Base-by-base conservation (phyloP, 345 rosid genomes). In the Diplotaxis tenuifolia region DNA sequence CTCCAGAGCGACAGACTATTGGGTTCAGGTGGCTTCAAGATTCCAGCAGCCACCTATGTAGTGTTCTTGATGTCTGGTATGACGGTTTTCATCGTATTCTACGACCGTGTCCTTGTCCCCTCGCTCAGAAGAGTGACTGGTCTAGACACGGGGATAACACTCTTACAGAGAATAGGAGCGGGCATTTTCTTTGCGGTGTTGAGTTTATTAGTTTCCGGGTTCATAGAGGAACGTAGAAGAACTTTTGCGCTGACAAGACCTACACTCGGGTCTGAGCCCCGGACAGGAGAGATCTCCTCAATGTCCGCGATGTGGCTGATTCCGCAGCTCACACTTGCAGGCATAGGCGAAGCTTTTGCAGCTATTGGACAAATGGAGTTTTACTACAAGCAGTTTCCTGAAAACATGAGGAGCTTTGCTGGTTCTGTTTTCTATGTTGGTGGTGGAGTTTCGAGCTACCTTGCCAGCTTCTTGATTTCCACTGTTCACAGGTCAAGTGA, bases 311-410 rank as follows among this genome's bases (percentile, higher is more conserved):
- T 80, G 19, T 83, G 85, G 89, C 65, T 87, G 57, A 62, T 84
- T 55, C 92, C 88, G 36, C 89, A 87, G 78, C 77, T 85, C 5
- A 15, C 20, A 3, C 68, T 87, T 7, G 82, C 80, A 19, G 92
- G 92, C 50, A 56, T 85, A 16, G 71, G 82, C 0, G 90, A 88
- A 69, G 87, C 86, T n/a, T 80, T 78, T 59, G 53, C 75, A 47
- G 70, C 78, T 20, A 68, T 80, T 29, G 85, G 82, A 22, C 82
- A 78, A 29, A 59, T 78, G 72, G 87, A 80, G 71, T 82, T 84
- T 65, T 84, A 82, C 81, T 84, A 84, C 81, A 84, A 82, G 71
- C 84, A 84, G 71, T 82, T 84, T 36, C 84, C 87, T 5, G 87
- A 84, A 53, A 84, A 81, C 70, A 84, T 84, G 87, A 84, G 40